Percentiles rank a stretch among this genome's conserved stretches.
Conservation (phyloP, 495 filamentous ascomycete genomes). For the Venustampulla echinocandica region DNA sequence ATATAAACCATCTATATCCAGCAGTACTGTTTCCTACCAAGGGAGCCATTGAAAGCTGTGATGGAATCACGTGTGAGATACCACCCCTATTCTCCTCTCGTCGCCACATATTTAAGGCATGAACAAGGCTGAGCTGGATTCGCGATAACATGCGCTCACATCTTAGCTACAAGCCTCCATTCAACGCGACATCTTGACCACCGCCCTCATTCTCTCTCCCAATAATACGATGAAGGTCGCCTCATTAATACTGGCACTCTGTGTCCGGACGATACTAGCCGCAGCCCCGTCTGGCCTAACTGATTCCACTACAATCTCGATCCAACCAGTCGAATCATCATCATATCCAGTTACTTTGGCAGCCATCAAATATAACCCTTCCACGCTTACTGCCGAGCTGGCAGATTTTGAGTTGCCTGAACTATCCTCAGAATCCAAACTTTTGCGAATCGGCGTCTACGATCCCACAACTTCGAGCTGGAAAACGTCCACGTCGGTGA, state of each 20-base stretch:
- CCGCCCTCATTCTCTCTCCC: too few species aligned
- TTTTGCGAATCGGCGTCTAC: conserved; percentile 43
- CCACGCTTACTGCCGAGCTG: conserved; percentile 28
- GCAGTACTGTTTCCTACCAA: too few species aligned
- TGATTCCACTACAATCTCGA: conserved; percentile 18
- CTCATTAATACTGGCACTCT: conserved; percentile 11
- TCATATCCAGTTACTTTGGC: conserved; percentile 34
- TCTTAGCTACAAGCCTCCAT: too few species aligned
- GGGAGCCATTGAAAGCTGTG: too few species aligned
- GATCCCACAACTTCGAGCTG: conserved; percentile 30
- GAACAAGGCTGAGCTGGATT: not conserved
- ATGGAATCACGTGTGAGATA: too few species aligned
- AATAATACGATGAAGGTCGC: conserved; percentile 10
- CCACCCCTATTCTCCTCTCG: too few species aligned
- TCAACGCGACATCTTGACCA: too few species aligned
- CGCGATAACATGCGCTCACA: too few species aligned
- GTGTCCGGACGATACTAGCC: conserved; percentile 6
- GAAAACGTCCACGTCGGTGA: conserved; percentile 39
- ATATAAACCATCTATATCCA: too few species aligned
- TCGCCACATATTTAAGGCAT: not conserved
- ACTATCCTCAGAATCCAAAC: conserved; percentile 27
- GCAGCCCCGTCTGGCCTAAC: conserved; percentile 6
- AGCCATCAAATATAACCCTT: conserved; percentile 36
- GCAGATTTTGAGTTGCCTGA: conserved; percentile 40
- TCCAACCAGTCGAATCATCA: conserved; percentile 25